Evolutionary conservation across 805 yeast species (phyloP).

Genomic region (Ogataea populi-albae): DNA sequence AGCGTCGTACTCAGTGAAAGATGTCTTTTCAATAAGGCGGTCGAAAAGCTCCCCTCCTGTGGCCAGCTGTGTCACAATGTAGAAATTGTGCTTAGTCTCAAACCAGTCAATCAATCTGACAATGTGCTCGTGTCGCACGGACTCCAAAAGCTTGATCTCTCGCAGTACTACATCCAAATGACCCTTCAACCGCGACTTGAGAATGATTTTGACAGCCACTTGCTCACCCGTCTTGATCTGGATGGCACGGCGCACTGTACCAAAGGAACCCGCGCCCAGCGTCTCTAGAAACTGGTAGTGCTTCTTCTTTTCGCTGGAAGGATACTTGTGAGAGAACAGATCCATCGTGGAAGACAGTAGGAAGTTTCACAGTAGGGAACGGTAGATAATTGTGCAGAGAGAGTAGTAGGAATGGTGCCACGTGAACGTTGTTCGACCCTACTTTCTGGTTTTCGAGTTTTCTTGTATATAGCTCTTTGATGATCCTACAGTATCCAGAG

Average conservation of each 20-base stretch:
- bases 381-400: no score
- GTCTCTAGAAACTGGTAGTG: constrained; percentile 78
- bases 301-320: constrained; percentile 46
- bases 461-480: no score
- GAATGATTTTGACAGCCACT: constrained; percentile 86
- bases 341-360: constrained; percentile 10
- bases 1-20: constrained; percentile 88
- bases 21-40: constrained; percentile 73
- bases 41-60: constrained; percentile 96
- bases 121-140: constrained; percentile 77
- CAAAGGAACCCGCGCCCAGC: constrained; percentile 93
- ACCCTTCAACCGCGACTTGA: constrained; percentile 81
- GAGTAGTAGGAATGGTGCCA: no score
- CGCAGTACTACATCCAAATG: constrained; percentile 63
- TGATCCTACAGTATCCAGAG: no score
- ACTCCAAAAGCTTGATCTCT: constrained; percentile 68
- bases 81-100: constrained; percentile 87
- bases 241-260: constrained; percentile 80
- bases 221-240: constrained; percentile 48
- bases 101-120: constrained; percentile 93
- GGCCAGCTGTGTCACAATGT: constrained; percentile 90
- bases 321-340: constrained; percentile 13
- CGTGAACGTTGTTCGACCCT: no score
- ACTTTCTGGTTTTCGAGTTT: no score
- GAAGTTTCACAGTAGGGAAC: no score